A percentile compares a stretch with the other conserved stretches of the same genome.
phyloP scores from a whole-genome alignment of 345 rosid genomes.

The Citrus hindsii region DNA sequence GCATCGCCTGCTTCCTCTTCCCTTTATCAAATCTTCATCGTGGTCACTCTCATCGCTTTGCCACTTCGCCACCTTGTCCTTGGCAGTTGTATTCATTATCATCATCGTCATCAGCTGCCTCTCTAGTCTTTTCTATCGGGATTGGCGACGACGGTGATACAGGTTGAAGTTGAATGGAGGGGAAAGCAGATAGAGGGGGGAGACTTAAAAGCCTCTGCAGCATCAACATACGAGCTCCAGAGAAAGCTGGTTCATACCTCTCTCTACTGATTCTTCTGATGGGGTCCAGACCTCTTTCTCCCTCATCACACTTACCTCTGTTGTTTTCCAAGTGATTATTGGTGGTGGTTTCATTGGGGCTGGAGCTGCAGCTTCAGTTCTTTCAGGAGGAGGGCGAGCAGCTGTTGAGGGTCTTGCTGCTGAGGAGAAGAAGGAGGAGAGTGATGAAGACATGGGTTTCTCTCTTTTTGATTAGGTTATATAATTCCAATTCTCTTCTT shows the following conservation, averaged over 20 bases:
- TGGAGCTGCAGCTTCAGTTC: conserved; percentile 42
- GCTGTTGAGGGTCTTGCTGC: conserved; percentile 45
- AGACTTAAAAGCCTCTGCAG: conserved; percentile 53
- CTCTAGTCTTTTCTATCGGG: too few relatives aligned
- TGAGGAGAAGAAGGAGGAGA: conserved; percentile 55
- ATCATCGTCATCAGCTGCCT: too few relatives aligned
- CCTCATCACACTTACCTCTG: conserved; percentile 56
- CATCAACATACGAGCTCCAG: conserved; percentile 61
- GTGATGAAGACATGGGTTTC: conserved; percentile 71
- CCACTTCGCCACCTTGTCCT: too few relatives aligned
- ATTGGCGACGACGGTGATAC: too few relatives aligned
- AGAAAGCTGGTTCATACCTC: conserved; percentile 35
- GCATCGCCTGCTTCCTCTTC: too few relatives aligned
- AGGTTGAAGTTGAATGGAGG: conserved; percentile 18
- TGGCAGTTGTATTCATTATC: too few relatives aligned
- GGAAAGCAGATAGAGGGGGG: conserved; percentile 20
- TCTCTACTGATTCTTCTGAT: conserved; percentile 41
- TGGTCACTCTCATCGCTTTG: too few relatives aligned
- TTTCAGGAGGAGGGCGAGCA: conserved; percentile 41
- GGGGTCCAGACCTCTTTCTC: conserved; percentile 60
- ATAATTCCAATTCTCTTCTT: not conserved
- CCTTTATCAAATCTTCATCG: too few relatives aligned
- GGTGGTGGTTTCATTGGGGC: conserved; percentile 47
- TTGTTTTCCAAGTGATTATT: conserved; percentile 64
- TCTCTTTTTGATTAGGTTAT: conserved; percentile 50